phyloP scores from a whole-genome alignment of 169 alveolate genomes.

The Theileria parva region DNA sequence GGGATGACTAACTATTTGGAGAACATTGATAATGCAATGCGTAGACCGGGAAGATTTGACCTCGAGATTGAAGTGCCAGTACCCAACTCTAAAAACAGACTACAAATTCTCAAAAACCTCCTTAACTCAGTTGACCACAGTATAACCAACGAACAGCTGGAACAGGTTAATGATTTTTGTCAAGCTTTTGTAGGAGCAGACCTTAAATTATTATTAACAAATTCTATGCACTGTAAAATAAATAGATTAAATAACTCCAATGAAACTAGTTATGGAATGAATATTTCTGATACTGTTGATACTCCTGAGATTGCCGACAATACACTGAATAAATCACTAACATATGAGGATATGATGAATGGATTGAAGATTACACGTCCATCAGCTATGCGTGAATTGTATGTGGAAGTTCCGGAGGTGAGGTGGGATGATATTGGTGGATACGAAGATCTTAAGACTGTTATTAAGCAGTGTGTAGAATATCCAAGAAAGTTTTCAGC shows the following conservation, averaged over 20 bases:
- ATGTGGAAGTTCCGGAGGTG: conserved; percentile 93
- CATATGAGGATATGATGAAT: conserved; percentile 42
- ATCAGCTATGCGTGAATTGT: conserved; percentile 78
- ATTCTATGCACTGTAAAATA: conserved; percentile 53
- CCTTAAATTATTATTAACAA: conserved; percentile 71
- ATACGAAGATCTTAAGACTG: conserved; percentile 88
- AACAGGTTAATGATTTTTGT: conserved; percentile 68
- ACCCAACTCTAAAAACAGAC: conserved; percentile 90
- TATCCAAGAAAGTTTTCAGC: conserved; percentile 95
- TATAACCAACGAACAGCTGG: conserved; percentile 55
- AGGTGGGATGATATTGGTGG: conserved; percentile 99
- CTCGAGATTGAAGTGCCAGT: conserved; percentile 90
- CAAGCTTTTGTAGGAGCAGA: conserved; percentile 89
- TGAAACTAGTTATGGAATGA: neutral
- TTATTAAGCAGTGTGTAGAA: conserved; percentile 94
- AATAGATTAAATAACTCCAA: conserved; percentile 28
- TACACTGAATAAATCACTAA: neutral
- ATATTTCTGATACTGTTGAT: neutral
- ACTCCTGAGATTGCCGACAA: neutral
- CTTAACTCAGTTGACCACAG: conserved; percentile 66
- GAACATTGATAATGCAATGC: conserved; percentile 89
- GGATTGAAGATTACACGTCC: conserved; percentile 67
- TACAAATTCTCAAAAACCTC: conserved; percentile 78
- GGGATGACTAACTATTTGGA: conserved; percentile 91
- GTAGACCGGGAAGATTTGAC: conserved; percentile 97